Base-by-base conservation (phyloP, 202 grass and related monocot genomes). In the Cymbopogon flexuosus region DNA sequence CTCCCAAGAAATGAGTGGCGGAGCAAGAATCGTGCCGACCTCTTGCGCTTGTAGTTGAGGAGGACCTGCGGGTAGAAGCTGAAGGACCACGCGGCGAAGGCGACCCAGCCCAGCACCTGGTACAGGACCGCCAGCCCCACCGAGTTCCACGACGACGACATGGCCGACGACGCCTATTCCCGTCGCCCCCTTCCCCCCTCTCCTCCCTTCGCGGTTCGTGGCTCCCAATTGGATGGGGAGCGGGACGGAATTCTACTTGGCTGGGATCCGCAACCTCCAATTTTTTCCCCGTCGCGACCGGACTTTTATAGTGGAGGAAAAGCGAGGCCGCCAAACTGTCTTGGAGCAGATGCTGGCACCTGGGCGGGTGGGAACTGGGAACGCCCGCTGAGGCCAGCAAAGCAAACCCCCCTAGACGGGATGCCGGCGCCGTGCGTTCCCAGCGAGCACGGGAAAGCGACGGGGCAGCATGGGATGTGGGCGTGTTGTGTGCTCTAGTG, bases 1-100 rank as follows among this genome's bases (percentile, higher is more conserved):
- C 11, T 18, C 16, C 10, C 37, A 40, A 62, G 11, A 45, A 51
- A 69, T 14, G 63, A 82, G 22, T 18, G 68, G 41, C 10, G 52
- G 33, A 72, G 31, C 16, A 14, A 57, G 72, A 45, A 24, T 8
- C 11, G 33, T 39, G 47, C 11, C 22, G 73, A 94, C 95, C 95
- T 97, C 82, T 97, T 97, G 60, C 95, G 80, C 63, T 23, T 90
- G 86, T 86, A 92, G 81, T 97, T 97, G 88, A 97, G 95, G 63
- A 97, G 10, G 72, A 88, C 95, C 69, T 97, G 92, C 43, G 92
- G 92, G 75, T 97, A 97, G 88, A 97, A 97, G 84, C 95, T 97
- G 87, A 97, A 71, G 39, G 94, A 97, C 94, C 94, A 97, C 12
- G 92, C 82, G 59, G 84, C 81, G 92, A 97, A 97, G 76, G 95